Conservation (phyloP, 352 stramenopile species). For the Phytopythium helicoides region DNA sequence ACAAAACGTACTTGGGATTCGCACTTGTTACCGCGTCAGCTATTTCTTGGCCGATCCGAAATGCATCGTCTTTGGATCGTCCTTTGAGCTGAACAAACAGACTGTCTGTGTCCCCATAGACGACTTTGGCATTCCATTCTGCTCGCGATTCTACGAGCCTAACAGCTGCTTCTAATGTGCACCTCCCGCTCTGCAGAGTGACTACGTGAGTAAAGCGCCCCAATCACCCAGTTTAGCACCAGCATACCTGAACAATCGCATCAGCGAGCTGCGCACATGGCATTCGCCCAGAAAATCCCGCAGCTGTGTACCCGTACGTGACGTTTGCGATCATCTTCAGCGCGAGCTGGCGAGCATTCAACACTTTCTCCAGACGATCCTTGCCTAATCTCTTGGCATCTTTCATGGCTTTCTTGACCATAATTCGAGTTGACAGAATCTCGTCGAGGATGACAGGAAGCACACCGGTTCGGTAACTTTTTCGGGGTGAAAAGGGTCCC, state of each 20-base stretch:
- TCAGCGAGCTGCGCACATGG: slow-evolving; percentile 96
- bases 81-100: slow-evolving; percentile 97
- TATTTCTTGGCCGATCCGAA: slow-evolving; percentile 92
- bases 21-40: slow-evolving; percentile 76
- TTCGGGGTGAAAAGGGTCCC: slow-evolving; percentile 96
- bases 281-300: slow-evolving; percentile 97
- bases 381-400: slow-evolving; percentile 74
- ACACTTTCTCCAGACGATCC: slow-evolving; percentile 54
- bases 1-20: slow-evolving; percentile 72
- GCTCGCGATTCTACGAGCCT: slow-evolving; percentile 83
- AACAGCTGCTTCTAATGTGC: slow-evolving; percentile 94
- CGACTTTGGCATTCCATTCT: slow-evolving; percentile 89
- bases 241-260: slow-evolving; percentile 97
- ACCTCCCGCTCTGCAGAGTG: slow-evolving; percentile 65
- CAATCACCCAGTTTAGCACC: too few species aligned
- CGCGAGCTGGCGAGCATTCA: slow-evolving; percentile 88
- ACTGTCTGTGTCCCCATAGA: slow-evolving; percentile 99
- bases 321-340: slow-evolving; percentile 99
- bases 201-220: too few species aligned
- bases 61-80: slow-evolving; percentile 92
- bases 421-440: slow-evolving; percentile 94
- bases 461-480: slow-evolving; percentile 90
- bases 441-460: slow-evolving; percentile 97
- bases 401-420: slow-evolving; percentile 98
- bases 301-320: slow-evolving; percentile 98